A percentile compares a stretch with the other conserved stretches of the same genome.
phyloP scores from a whole-genome alignment of 345 rosid species.

The Passiflora organensis region DNA sequence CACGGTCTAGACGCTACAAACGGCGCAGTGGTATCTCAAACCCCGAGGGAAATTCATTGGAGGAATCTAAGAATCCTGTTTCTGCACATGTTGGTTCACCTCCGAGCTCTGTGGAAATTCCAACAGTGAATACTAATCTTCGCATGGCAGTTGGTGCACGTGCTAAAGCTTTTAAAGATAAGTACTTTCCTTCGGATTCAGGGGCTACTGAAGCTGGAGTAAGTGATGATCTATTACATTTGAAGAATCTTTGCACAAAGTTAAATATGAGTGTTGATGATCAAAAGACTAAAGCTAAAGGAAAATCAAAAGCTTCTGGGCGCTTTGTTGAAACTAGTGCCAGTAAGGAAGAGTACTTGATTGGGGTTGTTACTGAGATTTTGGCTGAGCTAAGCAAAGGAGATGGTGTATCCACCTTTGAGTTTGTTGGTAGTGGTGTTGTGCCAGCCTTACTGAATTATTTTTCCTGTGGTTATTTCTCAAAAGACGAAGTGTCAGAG shows the following conservation, averaged over 20 bases:
- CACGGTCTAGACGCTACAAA: constrained; percentile 86
- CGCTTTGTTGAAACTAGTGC: constrained; percentile 47
- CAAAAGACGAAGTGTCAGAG: constrained; percentile 80
- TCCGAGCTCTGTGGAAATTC: constrained; percentile 60
- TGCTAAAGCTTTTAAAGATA: constrained; percentile 90
- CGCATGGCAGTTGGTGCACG: constrained; percentile 68
- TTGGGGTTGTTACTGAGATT: constrained; percentile 73
- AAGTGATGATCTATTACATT: constrained; percentile 81
- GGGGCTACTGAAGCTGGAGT: constrained; percentile 82
- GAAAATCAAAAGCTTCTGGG: constrained; percentile 76
- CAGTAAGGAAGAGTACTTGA: constrained; percentile 77
- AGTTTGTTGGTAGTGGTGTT: constrained; percentile 97
- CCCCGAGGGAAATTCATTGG: constrained; percentile 57
- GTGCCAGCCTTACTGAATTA: constrained; percentile 88
- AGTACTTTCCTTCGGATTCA: constrained; percentile 69
- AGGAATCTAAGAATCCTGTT: constrained; percentile 57
- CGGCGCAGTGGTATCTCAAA: constrained; percentile 67
- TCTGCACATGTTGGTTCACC: constrained; percentile 57
- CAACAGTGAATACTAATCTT: constrained; percentile 57
- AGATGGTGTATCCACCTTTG: constrained; percentile 98
- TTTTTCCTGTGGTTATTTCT: constrained; percentile 82
- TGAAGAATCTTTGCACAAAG: constrained; percentile 79
- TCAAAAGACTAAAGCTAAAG: constrained; percentile 77
- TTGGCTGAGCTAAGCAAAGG: constrained; percentile 85
- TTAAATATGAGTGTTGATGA: constrained; percentile 73